phyloP scores from a whole-genome alignment of 2,329 filamentous ascomycete genomes.

The Torrubiellomyces zombiae region DNA sequence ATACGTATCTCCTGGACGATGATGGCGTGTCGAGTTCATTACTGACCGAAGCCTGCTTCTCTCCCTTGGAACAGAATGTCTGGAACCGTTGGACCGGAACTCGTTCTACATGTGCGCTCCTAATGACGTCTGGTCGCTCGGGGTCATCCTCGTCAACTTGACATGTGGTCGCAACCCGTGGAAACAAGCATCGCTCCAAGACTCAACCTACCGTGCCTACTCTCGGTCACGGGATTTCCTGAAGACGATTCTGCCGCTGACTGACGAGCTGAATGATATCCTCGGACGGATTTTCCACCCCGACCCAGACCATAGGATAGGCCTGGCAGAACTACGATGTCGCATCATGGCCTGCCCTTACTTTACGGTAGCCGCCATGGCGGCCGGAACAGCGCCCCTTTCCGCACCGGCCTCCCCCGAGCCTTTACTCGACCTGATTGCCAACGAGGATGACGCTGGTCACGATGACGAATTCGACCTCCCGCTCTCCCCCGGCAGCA shows the following conservation, averaged over 20 bases:
- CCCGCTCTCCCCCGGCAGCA: conserved; percentile 32
- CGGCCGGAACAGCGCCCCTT: conserved; percentile 14
- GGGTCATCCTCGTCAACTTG: conserved; percentile 92
- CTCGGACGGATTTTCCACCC: conserved; percentile 75
- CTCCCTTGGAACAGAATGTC: conserved; percentile 52
- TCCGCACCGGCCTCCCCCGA: conserved; percentile 25
- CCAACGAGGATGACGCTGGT: conserved; percentile 27
- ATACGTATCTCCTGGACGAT: conserved; percentile 5
- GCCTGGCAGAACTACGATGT: conserved; percentile 60
- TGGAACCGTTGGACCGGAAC: conserved; percentile 57
- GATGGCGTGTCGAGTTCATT: conserved; percentile 1
- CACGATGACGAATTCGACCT: conserved; percentile 27
- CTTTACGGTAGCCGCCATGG: conserved; percentile 41
- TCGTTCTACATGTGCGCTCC: conserved; percentile 78
- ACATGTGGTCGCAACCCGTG: conserved; percentile 97
- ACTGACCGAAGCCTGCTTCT: conserved; percentile 8
- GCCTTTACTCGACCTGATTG: conserved; percentile 27
- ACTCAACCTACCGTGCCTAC: conserved; percentile 88
- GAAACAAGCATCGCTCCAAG: conserved; percentile 88
- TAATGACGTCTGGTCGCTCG: conserved; percentile 97
- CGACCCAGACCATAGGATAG: conserved; percentile 69
- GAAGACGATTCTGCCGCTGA: conserved; percentile 80
- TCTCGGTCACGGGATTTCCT: conserved; percentile 74
- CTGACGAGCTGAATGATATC: conserved; percentile 77
- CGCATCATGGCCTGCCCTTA: conserved; percentile 60